Evolutionary conservation across 2,329 filamentous ascomycete genomes (phyloP), one percentile per base, ranked within the genome.

Genomic region (Talaromyces sp.): DNA sequence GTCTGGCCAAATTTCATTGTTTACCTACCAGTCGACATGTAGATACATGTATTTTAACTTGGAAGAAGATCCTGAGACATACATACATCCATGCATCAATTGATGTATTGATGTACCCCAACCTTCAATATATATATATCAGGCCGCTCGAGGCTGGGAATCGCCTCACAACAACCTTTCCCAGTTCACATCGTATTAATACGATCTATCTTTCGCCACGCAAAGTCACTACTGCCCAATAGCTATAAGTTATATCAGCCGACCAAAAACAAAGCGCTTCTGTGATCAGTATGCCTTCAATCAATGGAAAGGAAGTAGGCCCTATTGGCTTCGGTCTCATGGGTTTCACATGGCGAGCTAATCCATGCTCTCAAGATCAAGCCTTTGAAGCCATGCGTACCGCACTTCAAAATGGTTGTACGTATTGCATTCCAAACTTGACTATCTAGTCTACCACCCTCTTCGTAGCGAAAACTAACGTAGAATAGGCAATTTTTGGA

Each of bases 341-440:
- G 60, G 60, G 60, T 36, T 38, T 62, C 43, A 62, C 60, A 45
- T 62, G 45, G 60, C 60, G 45, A 34, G 60, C 43, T 29, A 62
- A 31, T 5, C 60, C 60, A 62, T 62, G 60, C 45, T 22, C 60
- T 17, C 45, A 62, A 51, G 60, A 62, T 15, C 60, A 62, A 34
- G 60, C 45, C 45, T 62, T 62, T 15, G 45, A 53, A 34, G 47
- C 60, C 36, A 47, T 62, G 60, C 60, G 60, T 27, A 34, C 60
- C 10, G 17, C 60, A 38, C 60, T 62, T 36, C 36, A 54, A 22
- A 62, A 62, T 31, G 47, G 60, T 5, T 51, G 60, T 62, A 54
- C 22, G 47, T 54, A 22, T 29, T 22, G 11, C 8, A 25, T n/a
- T 17, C 22, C 45, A 27, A 27, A 25, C 22, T 1, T 25, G 43